Evolutionary conservation across 108 stramenopile species (phyloP), one percentile per base, ranked within the genome.

Genomic region (Cyclotella distinguenda): DNA sequence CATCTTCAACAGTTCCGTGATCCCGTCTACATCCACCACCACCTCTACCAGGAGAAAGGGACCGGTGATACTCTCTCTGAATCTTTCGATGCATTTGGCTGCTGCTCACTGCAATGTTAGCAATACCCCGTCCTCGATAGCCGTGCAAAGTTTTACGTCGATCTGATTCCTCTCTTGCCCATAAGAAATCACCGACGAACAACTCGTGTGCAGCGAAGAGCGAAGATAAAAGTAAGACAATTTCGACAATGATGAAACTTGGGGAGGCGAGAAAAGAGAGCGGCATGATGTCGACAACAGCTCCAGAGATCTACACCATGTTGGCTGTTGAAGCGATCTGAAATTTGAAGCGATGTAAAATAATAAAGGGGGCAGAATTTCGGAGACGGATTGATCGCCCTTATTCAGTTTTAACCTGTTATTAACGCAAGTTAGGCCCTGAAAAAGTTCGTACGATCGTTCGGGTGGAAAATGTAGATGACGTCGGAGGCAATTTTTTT

Each of bases 141-240:
- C 36, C 59, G 15, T 74, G 72, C 25, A 25, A 51, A 15, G 60
- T 31, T 34, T 27, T 5, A 32, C 62, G 74, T 30, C 67, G 49
- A 26, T 57, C 67, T 48, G 68, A 66, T 56, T 63, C 61, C 7
- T 73, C 61, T 0, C 35, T 26, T 49, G 55, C 46, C 62, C 62
- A 63, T 18, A 76, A 25, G 13, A 76, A 76, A 40, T 76, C 74
- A 11, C 67, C 67, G 21, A 68, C 58, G 32, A 63, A 76, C 30
- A 68, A 49, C 45, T 76, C 74, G 39, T 76, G 68, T 16, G 67
- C 74, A 31, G 74, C 66, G 8, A 57, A 21, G 6, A 39, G 18
- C 15, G 62, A 39, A 4, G 27, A 38, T 9, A 76, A 12, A 32
- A 76, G 23, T 38, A 76, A 76, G 34, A 66, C 67, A 15, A 57